Percentiles rank a stretch among this genome's conserved stretches.
phyloP scores from a whole-genome alignment of 2,329 filamentous ascomycete species.

The Talaromyces sp. region DNA sequence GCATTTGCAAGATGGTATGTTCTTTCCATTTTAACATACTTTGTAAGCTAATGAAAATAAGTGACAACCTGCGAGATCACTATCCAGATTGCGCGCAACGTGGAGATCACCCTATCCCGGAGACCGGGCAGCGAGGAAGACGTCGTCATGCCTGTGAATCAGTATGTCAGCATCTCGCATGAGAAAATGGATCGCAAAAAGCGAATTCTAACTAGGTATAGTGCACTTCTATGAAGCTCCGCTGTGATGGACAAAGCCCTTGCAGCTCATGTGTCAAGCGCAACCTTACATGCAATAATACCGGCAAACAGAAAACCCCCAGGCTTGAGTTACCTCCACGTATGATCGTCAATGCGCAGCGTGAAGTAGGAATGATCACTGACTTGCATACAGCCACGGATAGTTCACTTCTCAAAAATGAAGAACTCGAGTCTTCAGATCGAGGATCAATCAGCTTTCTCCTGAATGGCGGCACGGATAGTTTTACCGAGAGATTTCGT shows the following conservation, averaged over 20 bases:
- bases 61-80: slow-evolving; percentile 48
- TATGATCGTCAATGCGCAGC: slow-evolving; percentile 11
- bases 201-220: slow-evolving; percentile 20
- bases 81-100: slow-evolving; percentile 43
- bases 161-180: slow-evolving; percentile 27
- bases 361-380: neutral
- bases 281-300: slow-evolving; percentile 40
- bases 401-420: slow-evolving; percentile 23
- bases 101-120: slow-evolving; percentile 43
- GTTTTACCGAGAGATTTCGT: slow-evolving; percentile 45
- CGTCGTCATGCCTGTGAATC: slow-evolving; percentile 49
- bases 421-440: slow-evolving; percentile 36
- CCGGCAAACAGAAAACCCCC: slow-evolving; percentile 24
- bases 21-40: neutral
- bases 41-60: slow-evolving; percentile 20
- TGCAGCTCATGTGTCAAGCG: slow-evolving; percentile 46
- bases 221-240: slow-evolving; percentile 49
- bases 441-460: slow-evolving; percentile 48
- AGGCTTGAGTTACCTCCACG: slow-evolving; percentile 22
- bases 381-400: slow-evolving; percentile 13
- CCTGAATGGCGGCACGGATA: slow-evolving; percentile 45
- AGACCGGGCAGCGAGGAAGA: slow-evolving; percentile 45
- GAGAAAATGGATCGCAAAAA: neutral
- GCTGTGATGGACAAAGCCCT: slow-evolving; percentile 45
- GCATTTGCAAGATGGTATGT: slow-evolving; percentile 46